These are phyloP conservation scores for Globisporangium barbulae DNA, from an alignment of 352 stramenopile species.

Conservation along the genomic window DNA sequence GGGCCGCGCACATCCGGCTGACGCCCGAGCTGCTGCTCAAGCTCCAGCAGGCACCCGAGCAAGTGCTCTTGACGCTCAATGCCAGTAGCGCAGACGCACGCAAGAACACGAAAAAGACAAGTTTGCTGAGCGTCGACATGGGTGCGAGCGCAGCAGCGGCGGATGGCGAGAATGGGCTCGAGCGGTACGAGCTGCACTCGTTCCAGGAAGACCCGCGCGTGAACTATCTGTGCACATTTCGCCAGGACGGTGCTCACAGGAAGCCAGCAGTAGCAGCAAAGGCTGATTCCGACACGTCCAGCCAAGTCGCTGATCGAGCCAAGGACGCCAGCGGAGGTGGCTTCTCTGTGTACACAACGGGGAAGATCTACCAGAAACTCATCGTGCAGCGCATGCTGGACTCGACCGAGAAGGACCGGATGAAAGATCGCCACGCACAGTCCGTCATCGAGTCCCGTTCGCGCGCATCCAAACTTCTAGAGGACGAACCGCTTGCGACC, in stretches of 20 bases:
- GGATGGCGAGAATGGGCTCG: conserved; percentile 19
- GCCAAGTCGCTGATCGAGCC: not conserved
- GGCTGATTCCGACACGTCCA: not conserved
- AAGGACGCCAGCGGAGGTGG: not conserved
- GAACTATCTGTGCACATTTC: conserved; percentile 67
- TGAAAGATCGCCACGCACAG: conserved; percentile 78
- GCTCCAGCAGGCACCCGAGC: conserved; percentile 31
- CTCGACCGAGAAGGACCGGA: conserved; percentile 69
- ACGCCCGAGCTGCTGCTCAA: conserved; percentile 72
- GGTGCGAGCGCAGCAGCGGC: not conserved
- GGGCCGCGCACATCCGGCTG: conserved; percentile 69
- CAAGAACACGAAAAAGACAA: conserved; percentile 36
- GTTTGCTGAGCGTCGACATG: conserved; percentile 43
- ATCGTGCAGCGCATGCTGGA: conserved; percentile 78
- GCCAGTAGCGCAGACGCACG: conserved; percentile 10
- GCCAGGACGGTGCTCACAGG: not conserved
- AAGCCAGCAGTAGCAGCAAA: not conserved
- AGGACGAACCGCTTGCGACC: conserved; percentile 11
- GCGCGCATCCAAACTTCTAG: conserved; percentile 62
- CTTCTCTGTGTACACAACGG: conserved; percentile 56
- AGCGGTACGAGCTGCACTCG: conserved; percentile 74
- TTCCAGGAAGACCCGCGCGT: conserved; percentile 67
- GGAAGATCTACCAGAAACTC: conserved; percentile 74
- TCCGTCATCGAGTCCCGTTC: conserved; percentile 71
- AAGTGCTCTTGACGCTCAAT: conserved; percentile 30